Base-by-base conservation (phyloP, 202 grass and related monocot genomes). In the Cymbopogon flexuosus region DNA sequence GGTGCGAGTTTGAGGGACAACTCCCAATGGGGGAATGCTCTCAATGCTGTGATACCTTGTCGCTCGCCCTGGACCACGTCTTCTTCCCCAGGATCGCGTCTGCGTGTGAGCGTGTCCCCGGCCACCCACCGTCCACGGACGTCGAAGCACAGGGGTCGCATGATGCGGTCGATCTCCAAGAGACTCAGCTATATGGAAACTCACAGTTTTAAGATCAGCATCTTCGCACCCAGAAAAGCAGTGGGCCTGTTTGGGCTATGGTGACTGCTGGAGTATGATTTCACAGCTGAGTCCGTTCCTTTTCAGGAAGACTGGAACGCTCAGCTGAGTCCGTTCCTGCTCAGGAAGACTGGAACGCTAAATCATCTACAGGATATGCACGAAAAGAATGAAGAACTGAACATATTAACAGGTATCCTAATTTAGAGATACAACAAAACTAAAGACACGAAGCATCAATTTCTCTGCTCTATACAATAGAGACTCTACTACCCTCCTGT, bases 21-120 rank as follows among this genome's bases (percentile, higher is more conserved):
- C 56, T 24, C 16, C 9, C 8, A 10, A 39, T 43, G 35, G 36
- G 69, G 14, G 33, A 27, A 27, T 27, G 27, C 27, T 27, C 27
- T 27, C 27, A 33, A 43, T 22, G 71, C 41, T 1, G 12, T 6
- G 72, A 85, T 88, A 65, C 71, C 82, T 88, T 85, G 64, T 63
- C 43, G 22, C 24, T 68, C 61, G 40, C 22, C 5, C 37, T 62
- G 75, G 60, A 83, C 47, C 80, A 79, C 80, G 73, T 21, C 65
- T 10, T 43, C 78, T 80, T 29, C 47, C 47, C 3, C 45, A 27
- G 77, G 31, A 8, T 57, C 65, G 57, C 49, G 78, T 72, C 30
- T 67, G 47, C 45, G 7, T 27, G 27, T 27, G 27, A 27, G 27
- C 27, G 27, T 54, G 42, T 30, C 62, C n/a, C 42, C 40, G 12